Evolutionary conservation across 2,329 filamentous ascomycete species (phyloP).

Genomic region (Aspergillus sp.): DNA sequence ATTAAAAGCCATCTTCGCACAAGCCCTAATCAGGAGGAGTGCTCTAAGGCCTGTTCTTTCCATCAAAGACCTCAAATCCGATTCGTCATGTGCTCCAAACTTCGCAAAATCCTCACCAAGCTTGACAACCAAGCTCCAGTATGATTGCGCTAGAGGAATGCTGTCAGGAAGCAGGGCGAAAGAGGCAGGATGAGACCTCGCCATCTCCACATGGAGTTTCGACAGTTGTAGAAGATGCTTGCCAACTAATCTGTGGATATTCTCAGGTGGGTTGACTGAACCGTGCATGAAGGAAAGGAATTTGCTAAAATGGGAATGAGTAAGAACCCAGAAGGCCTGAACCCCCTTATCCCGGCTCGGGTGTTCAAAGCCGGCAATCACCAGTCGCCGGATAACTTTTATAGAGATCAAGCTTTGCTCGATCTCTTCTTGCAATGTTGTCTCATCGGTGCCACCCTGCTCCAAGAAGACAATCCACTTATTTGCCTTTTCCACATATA

Average conservation of each 20-base stretch:
- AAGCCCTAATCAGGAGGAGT: conserved; percentile 70
- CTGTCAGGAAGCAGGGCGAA: conserved; percentile 77
- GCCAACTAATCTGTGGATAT: conserved; percentile 56
- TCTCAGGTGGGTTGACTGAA: conserved; percentile 44
- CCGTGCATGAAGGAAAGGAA: conserved; percentile 57
- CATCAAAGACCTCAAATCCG: conserved; percentile 47
- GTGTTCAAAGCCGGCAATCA: conserved; percentile 73
- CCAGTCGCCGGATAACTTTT: conserved; percentile 68
- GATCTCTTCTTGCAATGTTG: conserved; percentile 54
- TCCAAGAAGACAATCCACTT: conserved; percentile 57
- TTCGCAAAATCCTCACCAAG: conserved; percentile 61
- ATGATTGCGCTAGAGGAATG: conserved; percentile 64
- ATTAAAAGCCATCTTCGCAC: conserved; percentile 74
- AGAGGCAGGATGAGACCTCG: conserved; percentile 65
- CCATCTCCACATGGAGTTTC: conserved; percentile 85
- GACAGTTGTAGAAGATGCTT: conserved; percentile 84
- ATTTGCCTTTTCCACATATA: conserved; percentile 66
- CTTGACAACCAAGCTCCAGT: conserved; percentile 72
- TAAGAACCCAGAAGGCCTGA: conserved; percentile 68
- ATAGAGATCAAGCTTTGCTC: conserved; percentile 69
- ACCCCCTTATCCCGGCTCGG: conserved; percentile 72
- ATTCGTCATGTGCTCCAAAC: conserved; percentile 36
- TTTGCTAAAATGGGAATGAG: conserved; percentile 66
- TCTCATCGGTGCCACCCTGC: conserved; percentile 49
- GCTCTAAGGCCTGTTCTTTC: conserved; percentile 79